Base-by-base conservation (phyloP, 352 stramenopile genomes). In the Globisporangium yorkense region DNA sequence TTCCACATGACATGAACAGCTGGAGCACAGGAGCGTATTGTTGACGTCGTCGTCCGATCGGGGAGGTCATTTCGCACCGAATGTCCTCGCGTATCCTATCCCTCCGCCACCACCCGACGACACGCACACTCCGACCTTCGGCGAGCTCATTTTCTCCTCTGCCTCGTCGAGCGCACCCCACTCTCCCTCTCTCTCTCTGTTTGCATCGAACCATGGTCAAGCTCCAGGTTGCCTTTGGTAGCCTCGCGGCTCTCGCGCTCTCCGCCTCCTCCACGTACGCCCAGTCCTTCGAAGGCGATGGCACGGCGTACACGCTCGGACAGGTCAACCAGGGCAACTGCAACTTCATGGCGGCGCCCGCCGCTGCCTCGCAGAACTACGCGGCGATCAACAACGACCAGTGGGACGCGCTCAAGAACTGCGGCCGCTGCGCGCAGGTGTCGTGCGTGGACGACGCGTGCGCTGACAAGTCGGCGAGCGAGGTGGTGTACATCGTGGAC, bases 401-500 rank as follows among this genome's bases (percentile, higher is more conserved):
- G 58, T 86, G 70, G 70, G 52, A 79, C 46, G 59, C 62, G n/a
- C 49, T 72, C 16, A 50, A 50, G 5, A 65, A 67, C 51, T 82
- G 75, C 43, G 72, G 75, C 20, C 70, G 68, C 35, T 84, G 75
- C 29, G 75, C 69, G 39, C 54, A 78, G 56, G 68, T 82, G 4
- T 80, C 73, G 45, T 90, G 80, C 48, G 69, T 76, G 6, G 82
- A 92, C 66, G 55, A 62, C 1, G 56, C 66, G 18, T 92, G 81
- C 56, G 57, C 66, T 9, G 67, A 80, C 63, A 59, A 76, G 55
- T 75, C 74, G 53, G 78, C 67, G 44, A 83, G 63, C 8, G 66
- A 78, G 16, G 51, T 92, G 45, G 72, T 89, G 18, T 70, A 92
- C 55, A 78, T 92, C 54, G 63, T 88, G 13, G 80, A 92, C 54